Base-by-base conservation (phyloP, 768 basidiomycete genomes). In the Rhizopogon vulgaris region DNA sequence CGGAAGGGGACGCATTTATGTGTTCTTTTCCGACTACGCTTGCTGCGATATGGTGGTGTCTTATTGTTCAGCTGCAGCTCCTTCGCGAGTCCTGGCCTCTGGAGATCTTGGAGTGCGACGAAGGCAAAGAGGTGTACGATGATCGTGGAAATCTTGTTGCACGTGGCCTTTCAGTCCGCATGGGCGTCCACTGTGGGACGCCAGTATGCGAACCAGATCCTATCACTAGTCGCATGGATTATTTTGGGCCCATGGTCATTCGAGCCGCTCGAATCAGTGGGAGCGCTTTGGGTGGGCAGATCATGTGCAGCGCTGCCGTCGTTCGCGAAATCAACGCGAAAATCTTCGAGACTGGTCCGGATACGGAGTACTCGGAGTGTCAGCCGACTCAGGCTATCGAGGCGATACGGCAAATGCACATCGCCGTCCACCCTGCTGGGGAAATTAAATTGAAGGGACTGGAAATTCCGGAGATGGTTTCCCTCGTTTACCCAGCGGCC, bases 1-100 rank as follows among this genome's bases (percentile, higher is more conserved):
- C 96, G 10, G 96, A 99, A 84, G 96, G 96, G 27, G 96, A 98
- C 62, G 85, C 95, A 0, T 99, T 99, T 75, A 94, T 99, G 90
- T 94, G 94, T 49, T 92, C 95, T 18, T 99, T 99, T 78, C 89
- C 91, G 2, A 90, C 85, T 2, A 80, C 92, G 11, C 75, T 92
- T 2, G 78, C 88, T 0, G 96, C 92, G 0, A 69, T 97, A 15
- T 85, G 92, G 77, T 99, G 92, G 89, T 87, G 86, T 58, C 74
- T 96, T 61, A 83, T 80, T 28, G 88, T 94, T 15, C 96, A 98
- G 66, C 71, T 84, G 27, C 81, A 88, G 60, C 76, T 99, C 10
- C 73, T 98, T 24, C 73, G 85, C 28, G 84, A 88, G 54, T 70
- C 82, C 11, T 99, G 96, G 96, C 96, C 96, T 2, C 66, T 87